A percentile compares a stretch with the other conserved stretches of the same genome.
phyloP scores from a whole-genome alignment of 768 basidiomycete genomes.

The Rhodocollybia butyracea region DNA sequence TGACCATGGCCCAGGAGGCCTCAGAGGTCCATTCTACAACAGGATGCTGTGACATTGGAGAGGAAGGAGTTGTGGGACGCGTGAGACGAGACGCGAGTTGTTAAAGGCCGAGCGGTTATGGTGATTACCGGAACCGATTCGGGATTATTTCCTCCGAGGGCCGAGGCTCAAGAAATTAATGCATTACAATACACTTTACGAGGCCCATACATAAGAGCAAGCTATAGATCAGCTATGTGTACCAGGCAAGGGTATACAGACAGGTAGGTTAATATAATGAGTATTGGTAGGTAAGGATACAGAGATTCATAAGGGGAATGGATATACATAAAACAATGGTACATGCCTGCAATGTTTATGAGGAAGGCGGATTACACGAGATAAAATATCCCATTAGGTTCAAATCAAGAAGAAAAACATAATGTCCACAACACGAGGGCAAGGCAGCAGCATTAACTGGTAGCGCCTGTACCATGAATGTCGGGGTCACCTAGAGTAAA shows the following conservation, averaged over 20 bases:
- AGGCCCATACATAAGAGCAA: too few species aligned
- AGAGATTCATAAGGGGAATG: not conserved
- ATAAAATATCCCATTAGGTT: not conserved
- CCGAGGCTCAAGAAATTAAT: not conserved
- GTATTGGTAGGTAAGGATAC: conserved; percentile 3
- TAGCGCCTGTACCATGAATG: conserved; percentile 13
- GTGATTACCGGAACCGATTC: not conserved
- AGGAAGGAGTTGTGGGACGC: not conserved
- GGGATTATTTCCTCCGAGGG: not conserved
- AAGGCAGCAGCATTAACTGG: not conserved
- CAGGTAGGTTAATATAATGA: not conserved
- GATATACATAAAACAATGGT: not conserved
- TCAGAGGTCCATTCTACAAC: conserved; percentile 76
- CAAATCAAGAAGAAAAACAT: not conserved
- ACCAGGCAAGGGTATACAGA: too few species aligned
- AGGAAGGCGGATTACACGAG: not conserved
- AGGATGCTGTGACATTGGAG: conserved; percentile 62
- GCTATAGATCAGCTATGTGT: too few species aligned
- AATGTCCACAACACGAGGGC: not conserved
- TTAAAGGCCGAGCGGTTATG: not conserved
- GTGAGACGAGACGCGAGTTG: not conserved
- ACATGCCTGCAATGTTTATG: not conserved
- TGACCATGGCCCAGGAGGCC: conserved; percentile 84
- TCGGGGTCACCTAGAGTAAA: conserved; percentile 56
- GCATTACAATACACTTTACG: not conserved